phyloP scores from a whole-genome alignment of 2,329 filamentous ascomycete species.

The Phyllosticta capitalensis region DNA sequence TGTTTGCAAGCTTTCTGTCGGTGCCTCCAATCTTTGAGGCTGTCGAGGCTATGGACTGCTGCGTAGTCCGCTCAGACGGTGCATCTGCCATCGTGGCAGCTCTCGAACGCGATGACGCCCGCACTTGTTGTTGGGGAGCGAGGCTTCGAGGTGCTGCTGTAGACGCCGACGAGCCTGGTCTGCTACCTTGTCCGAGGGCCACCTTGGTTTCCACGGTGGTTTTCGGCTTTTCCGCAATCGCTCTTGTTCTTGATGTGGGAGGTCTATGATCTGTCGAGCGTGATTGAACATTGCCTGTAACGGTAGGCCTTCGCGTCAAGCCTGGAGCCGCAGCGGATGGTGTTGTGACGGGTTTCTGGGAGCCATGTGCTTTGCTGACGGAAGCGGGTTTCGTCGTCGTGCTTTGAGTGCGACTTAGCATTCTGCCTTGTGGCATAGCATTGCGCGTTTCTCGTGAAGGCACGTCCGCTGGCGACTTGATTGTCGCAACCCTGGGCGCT shows the following conservation, averaged over 20 bases:
- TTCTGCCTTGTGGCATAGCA: not conserved
- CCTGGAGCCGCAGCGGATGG: not conserved
- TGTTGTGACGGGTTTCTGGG: not conserved
- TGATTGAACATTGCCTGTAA: not conserved
- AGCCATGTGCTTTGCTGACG: not conserved
- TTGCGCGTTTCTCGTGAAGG: not conserved
- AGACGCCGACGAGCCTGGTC: not conserved
- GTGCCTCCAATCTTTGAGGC: not conserved
- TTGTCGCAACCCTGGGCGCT: not conserved
- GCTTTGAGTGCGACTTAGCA: constrained; percentile 7
- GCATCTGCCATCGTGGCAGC: constrained; percentile 1
- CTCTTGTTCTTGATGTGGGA: not conserved
- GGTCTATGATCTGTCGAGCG: not conserved
- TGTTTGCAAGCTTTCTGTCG: not conserved
- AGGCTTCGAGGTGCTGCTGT: not conserved
- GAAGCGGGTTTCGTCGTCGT: not conserved
- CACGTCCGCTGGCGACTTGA: not conserved
- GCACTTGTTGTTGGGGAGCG: not conserved
- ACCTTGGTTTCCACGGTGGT: not conserved
- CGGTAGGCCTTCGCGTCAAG: constrained; percentile 4
- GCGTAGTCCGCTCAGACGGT: constrained; percentile 1
- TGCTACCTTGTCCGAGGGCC: not conserved
- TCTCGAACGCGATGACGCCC: constrained; percentile 1
- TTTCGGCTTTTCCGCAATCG: not conserved
- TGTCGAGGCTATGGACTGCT: not conserved